Base-by-base conservation (phyloP, 2,329 filamentous ascomycete genomes). In the Ophiocordyceps sinensis region DNA sequence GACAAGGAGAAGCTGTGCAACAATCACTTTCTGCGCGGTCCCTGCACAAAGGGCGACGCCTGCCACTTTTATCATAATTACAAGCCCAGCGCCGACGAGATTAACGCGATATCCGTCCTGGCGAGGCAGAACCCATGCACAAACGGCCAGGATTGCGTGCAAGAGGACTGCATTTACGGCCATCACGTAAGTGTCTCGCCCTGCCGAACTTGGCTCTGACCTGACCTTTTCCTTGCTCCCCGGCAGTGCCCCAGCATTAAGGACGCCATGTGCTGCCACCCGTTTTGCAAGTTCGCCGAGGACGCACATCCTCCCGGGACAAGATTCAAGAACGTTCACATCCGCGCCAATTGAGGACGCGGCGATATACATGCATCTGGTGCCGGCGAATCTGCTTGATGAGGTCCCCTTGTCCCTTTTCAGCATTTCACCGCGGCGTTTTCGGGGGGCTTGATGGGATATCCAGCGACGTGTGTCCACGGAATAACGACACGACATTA, bases 141-240 rank as follows among this genome's bases (percentile, higher is more conserved):
- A 0, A 66, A 59, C 28, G 71, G 72, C 0, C 75, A 79, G 52
- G 63, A 73, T n/a, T 79, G 75, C 47, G 66, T 71, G 7, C 57
- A 67, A 4, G 64, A 69, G 2, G 68, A 71, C 45, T 79, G 75
- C 52, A 77, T 79, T 44, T 79, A 79, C 48, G 75, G 75, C 3
- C 75, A 79, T 52, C 68, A 26, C 9, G 23, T 26, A 26, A 26
- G 23, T 26, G 23, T 9, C 9, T 26, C 6, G 23, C 4, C 23
- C 23, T 7, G 23, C 23, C 23, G 9, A 9, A 26, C 9, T 9
- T 26, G 15, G 36, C 3, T 19, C 26, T 9, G 1, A 12, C 14
- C 3, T 31, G 21, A 13, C 6, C 28, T 17, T 15, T 4, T 5
- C 19, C 36, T 9, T 39, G 7, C 11, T 19, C 36, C 14, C 19